These are phyloP conservation scores for Mycena albidolilacea DNA, from an alignment of 768 basidiomycete genomes.

Conservation along the genomic window DNA sequence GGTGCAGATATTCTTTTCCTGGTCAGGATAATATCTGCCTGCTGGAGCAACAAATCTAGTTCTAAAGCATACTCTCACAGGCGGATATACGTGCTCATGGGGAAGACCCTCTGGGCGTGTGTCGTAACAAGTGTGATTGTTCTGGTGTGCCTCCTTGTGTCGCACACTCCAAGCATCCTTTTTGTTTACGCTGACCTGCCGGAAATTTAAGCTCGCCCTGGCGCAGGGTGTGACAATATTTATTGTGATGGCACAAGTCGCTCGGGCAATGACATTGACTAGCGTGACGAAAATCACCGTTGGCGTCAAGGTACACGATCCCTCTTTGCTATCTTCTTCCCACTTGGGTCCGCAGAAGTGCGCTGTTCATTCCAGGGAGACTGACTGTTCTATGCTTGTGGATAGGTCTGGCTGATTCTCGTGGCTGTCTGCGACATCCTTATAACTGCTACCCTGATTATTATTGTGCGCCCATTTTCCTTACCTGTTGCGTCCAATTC, in stretches of 20 bases:
- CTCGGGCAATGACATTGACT: constrained; percentile 1
- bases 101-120: constrained; percentile 3
- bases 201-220: constrained; percentile 11
- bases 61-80: no score
- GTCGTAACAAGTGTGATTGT: constrained; percentile 1
- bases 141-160: not conserved
- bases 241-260: constrained; percentile 6
- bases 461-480: no score
- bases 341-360: no score
- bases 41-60: no score
- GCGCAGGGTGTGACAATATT: constrained; percentile 11
- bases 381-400: not conserved
- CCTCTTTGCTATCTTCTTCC: not conserved
- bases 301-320: constrained; percentile 11
- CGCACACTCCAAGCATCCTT: not conserved
- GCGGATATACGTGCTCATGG: no score
- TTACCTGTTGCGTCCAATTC: no score
- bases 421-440: no score
- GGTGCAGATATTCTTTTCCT: no score
- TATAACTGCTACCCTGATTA: no score
- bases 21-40: no score
- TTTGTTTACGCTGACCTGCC: not conserved
- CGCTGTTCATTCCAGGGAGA: not conserved
- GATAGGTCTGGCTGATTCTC: no score
- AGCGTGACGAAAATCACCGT: not conserved